Evolutionary conservation across 2,329 filamentous ascomycete genomes (phyloP).

Genomic region (Penicillium verrucosum): DNA sequence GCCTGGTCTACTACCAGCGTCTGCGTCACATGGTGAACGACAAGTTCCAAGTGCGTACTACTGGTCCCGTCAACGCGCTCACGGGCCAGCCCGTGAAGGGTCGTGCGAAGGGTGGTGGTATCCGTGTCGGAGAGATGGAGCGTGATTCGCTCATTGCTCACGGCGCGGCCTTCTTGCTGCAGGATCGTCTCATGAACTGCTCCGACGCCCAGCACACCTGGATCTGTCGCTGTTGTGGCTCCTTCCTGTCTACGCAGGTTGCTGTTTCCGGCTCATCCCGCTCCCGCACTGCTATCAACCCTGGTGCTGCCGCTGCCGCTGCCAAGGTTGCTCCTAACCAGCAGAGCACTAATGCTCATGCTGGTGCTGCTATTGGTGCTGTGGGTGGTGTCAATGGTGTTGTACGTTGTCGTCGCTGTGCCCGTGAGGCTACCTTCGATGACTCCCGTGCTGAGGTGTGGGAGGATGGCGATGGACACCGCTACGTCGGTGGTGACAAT

Average conservation of each 20-base stretch:
- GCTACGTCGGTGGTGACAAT: constrained; percentile 84
- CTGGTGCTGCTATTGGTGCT: constrained; percentile 52
- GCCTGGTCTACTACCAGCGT: constrained; percentile 96
- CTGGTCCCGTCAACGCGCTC: constrained; percentile 81
- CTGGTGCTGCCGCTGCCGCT: constrained; percentile 30
- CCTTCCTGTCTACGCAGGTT: constrained; percentile 78
- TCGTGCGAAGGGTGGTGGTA: constrained; percentile 92
- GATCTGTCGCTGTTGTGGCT: constrained; percentile 85
- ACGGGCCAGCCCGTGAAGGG: constrained; percentile 98
- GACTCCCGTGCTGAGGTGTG: constrained; percentile 71
- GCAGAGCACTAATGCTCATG: constrained; percentile 35
- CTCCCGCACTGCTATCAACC: constrained; percentile 28
- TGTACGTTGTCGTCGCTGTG: constrained; percentile 77
- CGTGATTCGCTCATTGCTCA: constrained; percentile 92
- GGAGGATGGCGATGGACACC: constrained; percentile 83
- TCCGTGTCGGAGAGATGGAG: constrained; percentile 99
- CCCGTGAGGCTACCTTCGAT: constrained; percentile 58
- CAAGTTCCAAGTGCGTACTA: constrained; percentile 97
- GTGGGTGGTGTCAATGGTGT: constrained; percentile 58
- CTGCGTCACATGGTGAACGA: constrained; percentile 99
- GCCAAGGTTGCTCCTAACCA: constrained; percentile 33
- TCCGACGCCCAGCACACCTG: constrained; percentile 87
- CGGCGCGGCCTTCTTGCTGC: constrained; percentile 88
- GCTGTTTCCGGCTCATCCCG: constrained; percentile 36
- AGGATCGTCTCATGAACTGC: constrained; percentile 95